Conservation (phyloP, 75 land plant species). For the Picea sitchensis region DNA sequence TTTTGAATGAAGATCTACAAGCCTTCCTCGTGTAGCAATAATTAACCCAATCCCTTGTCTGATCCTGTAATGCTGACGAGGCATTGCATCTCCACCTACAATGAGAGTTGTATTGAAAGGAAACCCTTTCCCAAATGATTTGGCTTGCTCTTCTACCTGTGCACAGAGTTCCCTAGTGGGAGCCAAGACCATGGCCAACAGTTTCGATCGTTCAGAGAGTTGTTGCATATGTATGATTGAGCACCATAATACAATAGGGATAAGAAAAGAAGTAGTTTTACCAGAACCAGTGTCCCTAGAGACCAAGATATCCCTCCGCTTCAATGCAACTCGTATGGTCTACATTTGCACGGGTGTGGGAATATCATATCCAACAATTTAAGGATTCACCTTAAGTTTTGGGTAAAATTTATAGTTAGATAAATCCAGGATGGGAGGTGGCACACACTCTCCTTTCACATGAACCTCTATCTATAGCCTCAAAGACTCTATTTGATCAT, state of each 20-base stretch:
- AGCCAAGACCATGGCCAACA: too few species aligned
- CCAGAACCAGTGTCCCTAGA: conserved; percentile 46
- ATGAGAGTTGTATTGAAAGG: too few species aligned
- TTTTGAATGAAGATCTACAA: too few species aligned
- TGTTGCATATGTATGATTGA: conserved; percentile 19
- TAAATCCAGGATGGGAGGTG: conserved; percentile 14
- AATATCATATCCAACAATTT: conserved; percentile 58
- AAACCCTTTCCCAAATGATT: conserved; percentile 12
- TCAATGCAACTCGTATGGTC: conserved; percentile 72
- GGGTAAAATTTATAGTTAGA: conserved; percentile 43
- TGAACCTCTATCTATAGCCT: too few species aligned
- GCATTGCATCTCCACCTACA: too few species aligned
- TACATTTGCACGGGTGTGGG: conserved; percentile 98
- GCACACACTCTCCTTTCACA: too few species aligned
- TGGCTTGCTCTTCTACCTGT: conserved; percentile 90
- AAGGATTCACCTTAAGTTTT: conserved; percentile 62
- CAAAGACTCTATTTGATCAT: conserved; percentile 40
- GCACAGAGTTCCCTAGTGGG: conserved; percentile 31
- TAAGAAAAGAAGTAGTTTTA: too few species aligned
- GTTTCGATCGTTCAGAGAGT: not conserved
- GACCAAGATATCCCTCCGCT: conserved; percentile 58
- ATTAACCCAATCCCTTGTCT: too few species aligned
- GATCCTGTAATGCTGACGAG: too few species aligned
- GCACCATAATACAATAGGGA: conserved; percentile 31
- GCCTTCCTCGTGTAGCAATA: too few species aligned